Evolutionary conservation across 83 land plant species (phyloP).

Genomic region (Thuja plicata): DNA sequence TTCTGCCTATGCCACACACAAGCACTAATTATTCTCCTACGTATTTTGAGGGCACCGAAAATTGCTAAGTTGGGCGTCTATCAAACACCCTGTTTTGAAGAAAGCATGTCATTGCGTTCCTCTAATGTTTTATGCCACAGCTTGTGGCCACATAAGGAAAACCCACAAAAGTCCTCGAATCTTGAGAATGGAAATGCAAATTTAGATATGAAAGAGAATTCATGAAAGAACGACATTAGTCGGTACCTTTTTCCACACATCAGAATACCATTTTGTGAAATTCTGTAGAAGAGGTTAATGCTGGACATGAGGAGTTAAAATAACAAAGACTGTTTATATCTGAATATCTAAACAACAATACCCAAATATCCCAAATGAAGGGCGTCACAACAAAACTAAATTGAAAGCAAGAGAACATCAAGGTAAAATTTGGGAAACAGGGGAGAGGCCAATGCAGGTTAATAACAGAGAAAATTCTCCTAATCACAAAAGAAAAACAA

Average conservation of each 20-base stretch:
- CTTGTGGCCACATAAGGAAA: neutral
- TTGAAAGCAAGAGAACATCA: neutral
- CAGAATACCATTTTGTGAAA: neutral
- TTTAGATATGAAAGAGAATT: neutral
- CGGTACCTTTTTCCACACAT: neutral
- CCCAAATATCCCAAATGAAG: neutral
- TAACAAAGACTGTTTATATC: neutral
- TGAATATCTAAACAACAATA: neutral
- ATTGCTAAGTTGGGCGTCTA: neutral
- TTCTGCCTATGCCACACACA: neutral
- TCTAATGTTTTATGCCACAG: neutral
- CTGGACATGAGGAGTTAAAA: neutral
- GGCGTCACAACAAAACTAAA: neutral
- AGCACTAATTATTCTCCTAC: neutral
- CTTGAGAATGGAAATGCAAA: neutral
- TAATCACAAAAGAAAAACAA: neutral
- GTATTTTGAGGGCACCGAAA: neutral
- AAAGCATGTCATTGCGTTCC: neutral
- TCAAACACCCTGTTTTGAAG: neutral
- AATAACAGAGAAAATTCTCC: neutral
- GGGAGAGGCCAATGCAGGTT: neutral
- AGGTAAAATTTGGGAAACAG: neutral
- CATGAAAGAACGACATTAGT: neutral
- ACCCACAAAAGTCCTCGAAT: neutral
- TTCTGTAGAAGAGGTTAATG: neutral